A percentile compares a stretch with the other conserved stretches of the same genome.
phyloP scores from a whole-genome alignment of 2,329 filamentous ascomycete genomes.

The Canariomyces notabilis region DNA sequence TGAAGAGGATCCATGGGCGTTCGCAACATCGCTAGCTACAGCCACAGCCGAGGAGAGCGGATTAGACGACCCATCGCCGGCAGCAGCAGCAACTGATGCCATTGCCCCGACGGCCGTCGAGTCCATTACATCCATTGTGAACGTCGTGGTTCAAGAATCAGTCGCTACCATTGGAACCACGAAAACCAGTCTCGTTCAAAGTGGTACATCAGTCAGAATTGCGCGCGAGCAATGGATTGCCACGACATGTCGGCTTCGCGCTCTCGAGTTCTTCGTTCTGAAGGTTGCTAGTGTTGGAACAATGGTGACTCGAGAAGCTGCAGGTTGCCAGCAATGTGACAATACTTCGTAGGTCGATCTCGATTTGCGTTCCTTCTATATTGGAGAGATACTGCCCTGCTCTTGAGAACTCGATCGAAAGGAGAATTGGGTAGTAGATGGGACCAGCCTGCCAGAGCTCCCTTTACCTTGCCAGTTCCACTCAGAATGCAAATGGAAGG shows the following conservation, averaged over 20 bases:
- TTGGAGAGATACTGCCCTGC: no score
- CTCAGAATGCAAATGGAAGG: no score
- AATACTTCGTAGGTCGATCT: no score
- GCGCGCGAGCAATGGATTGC: background rate
- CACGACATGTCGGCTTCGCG: background rate
- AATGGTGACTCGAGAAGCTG: background rate
- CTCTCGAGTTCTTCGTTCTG: background rate
- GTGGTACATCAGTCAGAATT: background rate
- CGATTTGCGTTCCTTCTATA: no score
- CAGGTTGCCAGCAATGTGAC: background rate
- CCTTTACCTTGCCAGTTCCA: no score
- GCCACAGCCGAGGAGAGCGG: constrained; percentile 37
- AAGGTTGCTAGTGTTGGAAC: background rate
- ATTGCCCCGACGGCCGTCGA: constrained; percentile 15
- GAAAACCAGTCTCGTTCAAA: background rate
- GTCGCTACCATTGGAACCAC: background rate
- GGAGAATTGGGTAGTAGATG: no score
- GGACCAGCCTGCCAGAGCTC: no score
- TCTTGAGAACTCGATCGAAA: no score
- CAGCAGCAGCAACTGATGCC: constrained; percentile 27
- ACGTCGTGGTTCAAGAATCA: background rate
- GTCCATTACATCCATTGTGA: constrained; percentile 19
- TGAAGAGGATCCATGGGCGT: constrained; percentile 39
- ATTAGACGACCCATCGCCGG: constrained; percentile 16
- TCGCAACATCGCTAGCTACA: constrained; percentile 33